Base-by-base conservation (phyloP, 2,329 filamentous ascomycete genomes). In the Hymenoscyphus fructigenus region DNA sequence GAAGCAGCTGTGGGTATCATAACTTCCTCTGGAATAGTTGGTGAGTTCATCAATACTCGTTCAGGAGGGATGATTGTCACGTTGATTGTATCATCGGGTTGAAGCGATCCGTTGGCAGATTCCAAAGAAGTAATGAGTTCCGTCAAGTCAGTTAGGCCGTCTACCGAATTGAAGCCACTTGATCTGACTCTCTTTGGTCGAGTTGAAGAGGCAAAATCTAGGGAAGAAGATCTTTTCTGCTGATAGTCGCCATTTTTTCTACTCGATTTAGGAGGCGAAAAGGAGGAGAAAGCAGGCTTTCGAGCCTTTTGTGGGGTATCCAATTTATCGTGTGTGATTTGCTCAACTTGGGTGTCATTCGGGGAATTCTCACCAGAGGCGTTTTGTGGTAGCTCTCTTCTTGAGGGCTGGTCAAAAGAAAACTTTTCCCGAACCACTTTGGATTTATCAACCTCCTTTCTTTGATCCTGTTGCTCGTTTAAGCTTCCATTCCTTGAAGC, bases 21-120 rank as follows among this genome's bases (percentile, higher is more conserved):
- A 10, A 63, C 34, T 15, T 66, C 64, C 10, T 65, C 65, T 9
- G 70, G 67, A 28, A 69, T 32, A 3, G 69, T 70, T 47, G 70
- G 68, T 7, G 70, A 69, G 29, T 65, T 56, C 66, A 69, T 67
- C 28, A 67, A 55, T 10, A 60, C 69, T 28, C 65, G 69, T 38
- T 65, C 59, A 5, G 56, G 47, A 10, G 64, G 57, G 2, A 59
- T 57, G 10, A 59, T 55, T 29, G 61, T n/a, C n/a, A 12, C 26
- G 26, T 61, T 20, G 5, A 4, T 29, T 47, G 61, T 60, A 26
- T 63, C 64, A 10, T 59, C 61, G 10, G 55, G 47, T 7, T 55
- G 57, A n/a, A 55, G 28, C 29, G 28, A 32, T 32, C 32, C 28
- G 59, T 59, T 64, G 50, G 65, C n/a, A 10, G 57, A 64, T 57